phyloP scores from a whole-genome alignment of 805 yeast genomes.

The Lachancea waltii region DNA sequence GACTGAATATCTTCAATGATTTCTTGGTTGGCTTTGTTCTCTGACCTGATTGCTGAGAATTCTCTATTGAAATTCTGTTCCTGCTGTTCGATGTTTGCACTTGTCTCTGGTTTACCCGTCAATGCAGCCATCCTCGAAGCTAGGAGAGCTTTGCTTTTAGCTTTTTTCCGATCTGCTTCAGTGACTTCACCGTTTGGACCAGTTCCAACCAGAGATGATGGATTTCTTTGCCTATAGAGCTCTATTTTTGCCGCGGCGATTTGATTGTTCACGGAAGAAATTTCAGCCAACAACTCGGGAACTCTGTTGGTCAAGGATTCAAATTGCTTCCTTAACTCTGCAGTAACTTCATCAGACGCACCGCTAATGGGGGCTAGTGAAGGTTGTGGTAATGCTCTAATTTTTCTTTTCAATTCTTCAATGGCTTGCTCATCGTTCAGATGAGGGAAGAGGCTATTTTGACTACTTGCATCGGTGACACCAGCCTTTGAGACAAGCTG shows the following conservation, averaged over 20 bases:
- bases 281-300: slow-evolving; percentile 60
- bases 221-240: slow-evolving; percentile 57
- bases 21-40: slow-evolving; percentile 48
- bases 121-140: slow-evolving; percentile 88
- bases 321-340: slow-evolving; percentile 49
- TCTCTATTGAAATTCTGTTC: slow-evolving; percentile 42
- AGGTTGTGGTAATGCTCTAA: slow-evolving; percentile 40
- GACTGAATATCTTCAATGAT: slow-evolving; percentile 66
- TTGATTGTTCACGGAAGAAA: slow-evolving; percentile 58
- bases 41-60: slow-evolving; percentile 44
- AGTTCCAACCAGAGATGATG: slow-evolving; percentile 68
- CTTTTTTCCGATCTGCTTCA: slow-evolving; percentile 73
- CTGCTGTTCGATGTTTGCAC: slow-evolving; percentile 34
- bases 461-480: slow-evolving; percentile 20
- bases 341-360: slow-evolving; percentile 28
- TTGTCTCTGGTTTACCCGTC: slow-evolving; percentile 62
- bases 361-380: slow-evolving; percentile 18
- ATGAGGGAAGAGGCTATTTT: slow-evolving; percentile 14
- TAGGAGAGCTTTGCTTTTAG: slow-evolving; percentile 69
- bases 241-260: slow-evolving; percentile 63
- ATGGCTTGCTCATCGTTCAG: slow-evolving; percentile 47
- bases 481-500: slow-evolving; percentile 40
- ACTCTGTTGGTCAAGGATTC: slow-evolving; percentile 61
- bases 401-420: slow-evolving; percentile 56
- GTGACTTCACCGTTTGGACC: slow-evolving; percentile 86